Conservation (phyloP, 257 asterid species). For the Solanum chiquidenum region DNA sequence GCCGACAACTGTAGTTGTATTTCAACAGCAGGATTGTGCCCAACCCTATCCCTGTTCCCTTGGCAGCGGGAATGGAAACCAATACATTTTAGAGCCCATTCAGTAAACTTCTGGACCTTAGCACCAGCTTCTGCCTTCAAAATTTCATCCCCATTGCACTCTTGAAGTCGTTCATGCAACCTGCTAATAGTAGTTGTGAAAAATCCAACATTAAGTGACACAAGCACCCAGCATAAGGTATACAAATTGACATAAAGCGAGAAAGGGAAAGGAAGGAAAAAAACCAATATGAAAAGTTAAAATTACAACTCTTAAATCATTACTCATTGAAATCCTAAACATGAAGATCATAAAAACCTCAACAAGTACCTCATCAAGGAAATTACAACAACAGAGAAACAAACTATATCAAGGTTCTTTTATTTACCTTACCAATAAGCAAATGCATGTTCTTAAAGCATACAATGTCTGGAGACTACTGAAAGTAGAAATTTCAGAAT, state of each 20-base stretch:
- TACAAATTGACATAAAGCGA: not conserved
- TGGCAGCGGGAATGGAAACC: conserved; percentile 98
- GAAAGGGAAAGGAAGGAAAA: not conserved
- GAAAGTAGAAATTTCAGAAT: not conserved
- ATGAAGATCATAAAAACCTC: not conserved
- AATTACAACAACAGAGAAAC: not conserved
- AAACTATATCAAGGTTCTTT: not conserved
- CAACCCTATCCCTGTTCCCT: conserved; percentile 68
- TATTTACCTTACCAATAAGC: not conserved
- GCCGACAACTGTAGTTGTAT: conserved; percentile 86
- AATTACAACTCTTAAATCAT: not conserved
- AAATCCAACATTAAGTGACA: not conserved
- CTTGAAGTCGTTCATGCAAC: conserved; percentile 90
- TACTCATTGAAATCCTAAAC: not conserved
- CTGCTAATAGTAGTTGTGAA: conserved; percentile 23
- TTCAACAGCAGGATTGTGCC: conserved; percentile 62
- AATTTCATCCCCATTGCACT: conserved; percentile 91
- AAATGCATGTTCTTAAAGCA: not conserved
- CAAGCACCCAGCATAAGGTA: not conserved
- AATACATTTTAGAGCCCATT: conserved; percentile 98
- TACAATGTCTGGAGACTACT: not conserved
- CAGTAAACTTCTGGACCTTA: conserved; percentile 95
- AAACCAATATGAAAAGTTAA: not conserved
- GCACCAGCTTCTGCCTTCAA: conserved; percentile 98
- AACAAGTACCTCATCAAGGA: not conserved